These are phyloP conservation scores for Ganoderma resinaceum DNA, from an alignment of 1,284 basidiomycete genomes.

Conservation along the genomic window DNA sequence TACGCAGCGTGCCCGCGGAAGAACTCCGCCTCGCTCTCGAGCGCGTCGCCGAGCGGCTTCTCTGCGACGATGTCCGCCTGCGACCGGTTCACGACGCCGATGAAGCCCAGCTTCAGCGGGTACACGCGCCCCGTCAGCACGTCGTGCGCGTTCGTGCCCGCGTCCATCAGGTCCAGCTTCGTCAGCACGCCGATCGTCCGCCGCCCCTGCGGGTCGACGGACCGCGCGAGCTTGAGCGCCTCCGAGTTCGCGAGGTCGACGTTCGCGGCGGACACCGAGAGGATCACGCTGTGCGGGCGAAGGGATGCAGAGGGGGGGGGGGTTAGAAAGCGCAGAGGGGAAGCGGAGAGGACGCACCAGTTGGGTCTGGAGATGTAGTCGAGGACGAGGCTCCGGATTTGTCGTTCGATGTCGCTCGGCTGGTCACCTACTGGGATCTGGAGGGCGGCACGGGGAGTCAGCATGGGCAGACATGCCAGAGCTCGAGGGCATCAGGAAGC, in stretches of 20 bases:
- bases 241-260: slow-evolving; percentile 99
- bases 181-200: slow-evolving; percentile 96
- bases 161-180: slow-evolving; percentile 99
- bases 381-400: slow-evolving; percentile 92
- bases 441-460: slow-evolving; percentile 8
- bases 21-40: slow-evolving; percentile 90
- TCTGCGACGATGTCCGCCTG: slow-evolving; percentile 97
- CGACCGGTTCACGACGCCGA: slow-evolving; percentile 96
- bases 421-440: slow-evolving; percentile 93
- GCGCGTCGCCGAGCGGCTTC: slow-evolving; percentile 87
- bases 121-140: slow-evolving; percentile 96
- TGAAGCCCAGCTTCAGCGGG: slow-evolving; percentile 97
- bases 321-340: not conserved
- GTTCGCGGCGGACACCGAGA: slow-evolving; percentile 96
- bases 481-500: not conserved
- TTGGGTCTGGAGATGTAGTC: slow-evolving; percentile 98
- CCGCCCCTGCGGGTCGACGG: slow-evolving; percentile 94
- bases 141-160: slow-evolving; percentile 96
- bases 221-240: slow-evolving; percentile 94
- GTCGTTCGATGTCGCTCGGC: slow-evolving; percentile 94
- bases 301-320: not conserved
- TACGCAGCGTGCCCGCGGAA: slow-evolving; percentile 93
- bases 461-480: not conserved
- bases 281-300: slow-evolving; percentile 90
- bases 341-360: slow-evolving; percentile 61